Base-by-base conservation (phyloP, 208 protist species). In the Zelonia costaricensis region DNA sequence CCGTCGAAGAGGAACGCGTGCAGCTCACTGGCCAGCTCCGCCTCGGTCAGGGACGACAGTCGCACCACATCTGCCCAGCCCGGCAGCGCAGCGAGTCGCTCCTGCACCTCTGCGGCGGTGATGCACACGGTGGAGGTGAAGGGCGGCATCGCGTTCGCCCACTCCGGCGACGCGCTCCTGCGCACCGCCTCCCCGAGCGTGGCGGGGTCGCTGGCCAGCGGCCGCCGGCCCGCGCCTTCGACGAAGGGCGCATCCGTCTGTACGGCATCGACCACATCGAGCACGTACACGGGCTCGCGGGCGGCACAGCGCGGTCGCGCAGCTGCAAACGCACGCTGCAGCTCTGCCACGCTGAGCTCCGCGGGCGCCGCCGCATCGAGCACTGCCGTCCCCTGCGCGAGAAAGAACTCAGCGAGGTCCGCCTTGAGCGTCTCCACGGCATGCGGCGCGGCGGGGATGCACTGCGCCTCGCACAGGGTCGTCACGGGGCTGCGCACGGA, bases 401-500 rank as follows among this genome's bases (percentile, higher is more conserved):
- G 18, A 58, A 85, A 92, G 46, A 87, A 92, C 2, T 68, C 46
- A 4, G 56, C 47, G 51, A 82, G 53, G 38, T 46, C 5, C 6
- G 51, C n/a, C 54, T 75, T 45, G 20, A 79, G 52, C 27, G 27
- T 8, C 4, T 16, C 38, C 46, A 89, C 57, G 3, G 58, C 47
- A 1, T 49, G 49, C 12, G 55, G 48, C 10, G n/a, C 20, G 2
- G 30, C 15, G 3, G 51, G 36, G 23, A 59, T 39, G 18, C 42
- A 55, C 20, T 39, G 40, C 20, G 61, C 33, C 52, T 62, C 62
- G 20, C 35, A 54, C n/a, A 95, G 73, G 23, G 83, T 91, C 12
- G 89, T 93, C 12, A 92, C 86, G 8, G 84, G 74, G 0, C 84
- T 90, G 39, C 86, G 79, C 43, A 93, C 84, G 0, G 86, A 93